Conservation (phyloP, 2,329 filamentous ascomycete genomes). For the Domatiomyces catenatus region DNA sequence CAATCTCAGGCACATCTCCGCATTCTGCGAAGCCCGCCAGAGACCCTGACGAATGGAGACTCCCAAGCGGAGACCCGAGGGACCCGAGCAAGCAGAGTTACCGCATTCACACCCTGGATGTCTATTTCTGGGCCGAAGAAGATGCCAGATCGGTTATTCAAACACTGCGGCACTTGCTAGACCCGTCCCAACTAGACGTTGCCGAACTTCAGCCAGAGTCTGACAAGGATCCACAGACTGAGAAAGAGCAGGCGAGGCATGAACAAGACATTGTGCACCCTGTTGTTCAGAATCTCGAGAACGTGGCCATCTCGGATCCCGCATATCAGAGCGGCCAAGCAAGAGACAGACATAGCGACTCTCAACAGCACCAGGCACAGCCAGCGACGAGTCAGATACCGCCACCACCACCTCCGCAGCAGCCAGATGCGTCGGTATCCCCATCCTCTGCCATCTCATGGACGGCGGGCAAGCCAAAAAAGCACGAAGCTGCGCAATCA, state of each 20-base stretch:
- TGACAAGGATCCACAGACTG: constrained; percentile 13
- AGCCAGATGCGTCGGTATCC: constrained; percentile 5
- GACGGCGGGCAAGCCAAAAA: not conserved
- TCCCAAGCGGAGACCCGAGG: constrained; percentile 37
- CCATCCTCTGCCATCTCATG: not conserved
- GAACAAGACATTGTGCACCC: constrained; percentile 32
- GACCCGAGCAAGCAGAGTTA: constrained; percentile 40
- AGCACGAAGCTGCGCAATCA: constrained; percentile 7
- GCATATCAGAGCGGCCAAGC: constrained; percentile 32
- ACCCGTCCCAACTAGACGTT: constrained; percentile 32
- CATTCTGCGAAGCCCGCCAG: constrained; percentile 14
- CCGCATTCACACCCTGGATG: constrained; percentile 44
- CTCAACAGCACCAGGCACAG: constrained; percentile 6
- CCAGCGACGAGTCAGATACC: constrained; percentile 2
- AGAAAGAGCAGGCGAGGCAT: not conserved
- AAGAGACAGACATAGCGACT: constrained; percentile 18
- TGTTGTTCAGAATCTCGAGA: constrained; percentile 48
- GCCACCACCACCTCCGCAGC: constrained; percentile 5
- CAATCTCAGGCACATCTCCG: constrained; percentile 9
- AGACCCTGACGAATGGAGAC: constrained; percentile 38
- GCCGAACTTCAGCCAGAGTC: constrained; percentile 27
- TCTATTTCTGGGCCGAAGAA: constrained; percentile 49
- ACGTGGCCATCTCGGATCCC: constrained; percentile 41
- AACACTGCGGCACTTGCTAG: constrained; percentile 24
- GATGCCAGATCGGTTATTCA: constrained; percentile 42